Base-by-base conservation (phyloP, 2,329 filamentous ascomycete genomes). In the Nigrospora osmanthi region DNA sequence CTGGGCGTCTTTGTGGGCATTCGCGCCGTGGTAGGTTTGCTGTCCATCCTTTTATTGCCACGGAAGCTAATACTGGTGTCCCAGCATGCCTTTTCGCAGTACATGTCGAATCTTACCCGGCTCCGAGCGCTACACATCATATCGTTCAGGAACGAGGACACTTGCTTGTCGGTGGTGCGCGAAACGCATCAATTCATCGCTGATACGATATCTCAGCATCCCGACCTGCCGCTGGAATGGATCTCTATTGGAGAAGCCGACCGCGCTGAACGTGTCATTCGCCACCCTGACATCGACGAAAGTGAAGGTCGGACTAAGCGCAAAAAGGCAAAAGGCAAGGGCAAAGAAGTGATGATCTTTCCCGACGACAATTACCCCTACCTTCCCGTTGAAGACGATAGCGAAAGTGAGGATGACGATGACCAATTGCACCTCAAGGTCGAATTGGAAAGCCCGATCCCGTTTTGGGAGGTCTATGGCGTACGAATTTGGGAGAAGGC, bases 401-500 rank as follows among this genome's bases (percentile, higher is more conserved):
- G 58, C 35, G 63, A 63, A 19, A 62, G 61, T 16, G 65, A 66
- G 5, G 62, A 64, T 2, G 60, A 63, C 3, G 59, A 57, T 1
- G 52, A 53, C n/a, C 46, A 44, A 4, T 35, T 35, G 3, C 41
- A 46, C 13, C 48, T 51, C 1, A 68, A 61, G 48, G 56, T 72
- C 7, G 63, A 70, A 47, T 60, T 65, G 9, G 47, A 68, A 3
- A 66, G 71, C 15, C 58, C 57, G 3, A 53, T 69, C 10, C 57
- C 58, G 7, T 73, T 73, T 48, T 69, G 66, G 40, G 69, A 75
- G 38, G 59, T 73, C 6, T 60, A 50, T 50, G 75, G 68, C 0
- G 67, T 80, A 33, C 68, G 67, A 49, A 80, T 82, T 41, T 82
- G 81, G 50, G 69, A 76, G 52, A 80, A 79, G 59, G 76, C 80